These are phyloP conservation scores for Neonectria sp. DNA, from an alignment of 2,329 filamentous ascomycete genomes.

Conservation along the genomic window DNA sequence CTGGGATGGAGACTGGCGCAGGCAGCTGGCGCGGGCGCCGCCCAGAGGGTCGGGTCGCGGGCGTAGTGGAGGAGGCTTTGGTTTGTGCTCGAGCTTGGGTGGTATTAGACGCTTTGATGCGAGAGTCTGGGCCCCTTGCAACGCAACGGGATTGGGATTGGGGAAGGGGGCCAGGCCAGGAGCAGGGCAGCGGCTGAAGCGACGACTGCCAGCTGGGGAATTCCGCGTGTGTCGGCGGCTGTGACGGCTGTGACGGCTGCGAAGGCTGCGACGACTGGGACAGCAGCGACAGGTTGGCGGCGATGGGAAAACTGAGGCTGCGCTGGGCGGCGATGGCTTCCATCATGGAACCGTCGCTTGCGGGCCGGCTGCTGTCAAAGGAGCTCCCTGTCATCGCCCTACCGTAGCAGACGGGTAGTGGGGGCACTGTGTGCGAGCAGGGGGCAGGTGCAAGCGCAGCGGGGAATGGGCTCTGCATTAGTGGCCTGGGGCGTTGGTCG, in stretches of 20 bases:
- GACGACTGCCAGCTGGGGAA: background rate
- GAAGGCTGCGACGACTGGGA: constrained; percentile 15
- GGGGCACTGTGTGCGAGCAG: constrained; percentile 37
- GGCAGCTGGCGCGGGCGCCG: constrained; percentile 43
- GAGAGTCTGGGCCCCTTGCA: constrained; percentile 40
- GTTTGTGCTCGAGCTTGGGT: background rate
- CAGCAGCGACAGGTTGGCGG: constrained; percentile 3
- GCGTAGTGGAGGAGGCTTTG: constrained; percentile 26
- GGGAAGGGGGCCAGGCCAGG: constrained; percentile 33
- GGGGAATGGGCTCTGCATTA: constrained; percentile 46
- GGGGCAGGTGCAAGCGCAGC: constrained; percentile 28
- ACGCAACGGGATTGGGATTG: constrained; percentile 24
- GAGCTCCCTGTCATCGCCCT: constrained; percentile 23
- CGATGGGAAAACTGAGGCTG: constrained; percentile 46
- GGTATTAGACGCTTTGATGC: constrained; percentile 7
- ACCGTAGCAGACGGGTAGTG: constrained; percentile 24
- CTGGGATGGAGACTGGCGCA: constrained; percentile 17
- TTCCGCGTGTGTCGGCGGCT: background rate
- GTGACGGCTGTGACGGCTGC: background rate
- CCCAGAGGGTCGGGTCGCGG: constrained; percentile 41
- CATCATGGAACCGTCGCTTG: constrained; percentile 40
- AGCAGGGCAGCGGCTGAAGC: constrained; percentile 1
- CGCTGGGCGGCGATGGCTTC: constrained; percentile 42
- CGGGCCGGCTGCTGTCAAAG: constrained; percentile 18
- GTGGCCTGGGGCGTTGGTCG: constrained; percentile 24